Evolutionary conservation across 768 basidiomycete species (phyloP), one percentile per base, ranked within the genome.

Genomic region (Agrocybe praecox): DNA sequence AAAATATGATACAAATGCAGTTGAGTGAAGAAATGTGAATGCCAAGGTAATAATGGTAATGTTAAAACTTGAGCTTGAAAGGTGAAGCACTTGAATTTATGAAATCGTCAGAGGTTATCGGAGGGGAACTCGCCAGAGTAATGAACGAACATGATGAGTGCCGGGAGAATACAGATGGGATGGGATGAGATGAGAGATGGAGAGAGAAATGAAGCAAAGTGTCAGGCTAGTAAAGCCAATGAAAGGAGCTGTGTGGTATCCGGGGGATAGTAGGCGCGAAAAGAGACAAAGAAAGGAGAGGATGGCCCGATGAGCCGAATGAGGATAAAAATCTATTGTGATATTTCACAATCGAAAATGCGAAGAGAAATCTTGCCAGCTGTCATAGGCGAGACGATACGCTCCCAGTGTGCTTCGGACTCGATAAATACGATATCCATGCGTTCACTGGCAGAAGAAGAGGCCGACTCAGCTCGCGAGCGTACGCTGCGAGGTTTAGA

Each of bases 371-470:
- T 69, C 66, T 87, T 89, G 54, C 67, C 69, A 3, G 74, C 69
- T 40, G 74, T 71, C 53, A 76, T 65, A 32, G 71, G 68, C 12
- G 74, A 62, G 34, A 80, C 67, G 3, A 80, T 73, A 8, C 76
- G 71, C 51, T 79, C 75, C 88, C 87, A 88, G 46, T 87, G 81
- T 22, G 70, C 71, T 59, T 86, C 79, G 10, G 74, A 78, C 8
- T 74, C 68, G 46, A 90, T 74, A 58, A 80, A 77, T 52, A 79
- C 73, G 65, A 83, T 67, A 42, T 71, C 50, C 11, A 67, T 62
- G 22, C 62, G 58, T 29, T 74, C 36, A n/a, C 36, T 40, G 14
- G 36, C 72, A 2, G 58, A 51, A 24, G 69, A 62, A 18, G 69
- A 67, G 7, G 73, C 67, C 29, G 73, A 65, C 11, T 71, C 65